Evolutionary conservation across 345 rosid species (phyloP).

Genomic region (Ailanthus altissimus): DNA sequence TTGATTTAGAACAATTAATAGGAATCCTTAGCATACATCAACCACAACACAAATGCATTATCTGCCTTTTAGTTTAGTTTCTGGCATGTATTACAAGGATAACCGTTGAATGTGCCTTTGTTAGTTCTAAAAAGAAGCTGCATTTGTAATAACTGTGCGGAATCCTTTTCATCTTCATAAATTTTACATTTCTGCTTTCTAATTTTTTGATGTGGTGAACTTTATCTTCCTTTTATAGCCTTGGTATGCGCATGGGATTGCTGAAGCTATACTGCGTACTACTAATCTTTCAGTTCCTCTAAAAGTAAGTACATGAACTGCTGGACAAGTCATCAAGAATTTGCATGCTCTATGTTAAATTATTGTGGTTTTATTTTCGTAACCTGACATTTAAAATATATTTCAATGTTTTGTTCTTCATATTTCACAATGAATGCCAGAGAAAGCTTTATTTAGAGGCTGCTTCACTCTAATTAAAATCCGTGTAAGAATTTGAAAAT

Average conservation of each 20-base stretch:
- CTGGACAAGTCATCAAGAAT: not conserved
- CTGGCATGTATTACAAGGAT: not conserved
- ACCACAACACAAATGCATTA: not conserved
- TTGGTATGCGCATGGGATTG: constrained; percentile 99
- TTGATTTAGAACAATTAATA: not conserved
- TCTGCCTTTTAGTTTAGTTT: not conserved
- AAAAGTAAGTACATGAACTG: constrained; percentile 45
- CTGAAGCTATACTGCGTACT: constrained; percentile 91
- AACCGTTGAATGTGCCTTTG: not conserved
- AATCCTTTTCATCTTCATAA: constrained; percentile 12
- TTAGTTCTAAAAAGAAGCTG: constrained; percentile 11
- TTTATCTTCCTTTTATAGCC: constrained; percentile 59
- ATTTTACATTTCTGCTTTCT: constrained; percentile 7
- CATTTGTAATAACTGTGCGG: not conserved
- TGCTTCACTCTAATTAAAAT: constrained; percentile 1
- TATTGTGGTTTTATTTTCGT: constrained; percentile 8
- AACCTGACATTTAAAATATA: not conserved
- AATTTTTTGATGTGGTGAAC: constrained; percentile 18
- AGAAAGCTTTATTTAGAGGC: not conserved
- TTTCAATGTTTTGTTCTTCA: not conserved
- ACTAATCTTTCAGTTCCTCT: constrained; percentile 86
- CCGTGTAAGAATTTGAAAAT: constrained; percentile 1
- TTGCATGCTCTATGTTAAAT: not conserved
- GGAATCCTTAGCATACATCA: not conserved
- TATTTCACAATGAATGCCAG: not conserved